These are phyloP conservation scores for Hansenula lynferdii DNA, from an alignment of 1,139 yeast genomes.

Conservation along the genomic window DNA sequence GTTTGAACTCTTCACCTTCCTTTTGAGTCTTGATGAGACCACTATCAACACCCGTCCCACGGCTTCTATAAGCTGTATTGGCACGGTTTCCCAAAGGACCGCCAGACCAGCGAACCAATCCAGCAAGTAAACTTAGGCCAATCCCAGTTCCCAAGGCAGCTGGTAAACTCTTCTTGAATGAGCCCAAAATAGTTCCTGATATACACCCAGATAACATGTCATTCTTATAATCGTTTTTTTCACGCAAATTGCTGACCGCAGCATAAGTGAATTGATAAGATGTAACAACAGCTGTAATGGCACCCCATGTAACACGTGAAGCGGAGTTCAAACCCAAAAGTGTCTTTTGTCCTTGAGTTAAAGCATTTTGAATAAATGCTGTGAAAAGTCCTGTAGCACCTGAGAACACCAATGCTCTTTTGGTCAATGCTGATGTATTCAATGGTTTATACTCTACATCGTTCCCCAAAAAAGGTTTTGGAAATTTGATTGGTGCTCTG, in stretches of 20 bases:
- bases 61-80: slow-evolving; percentile 29
- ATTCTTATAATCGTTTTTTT: slow-evolving; percentile 39
- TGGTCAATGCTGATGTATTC: slow-evolving; percentile 38
- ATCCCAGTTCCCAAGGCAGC: slow-evolving; percentile 40
- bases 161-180: slow-evolving; percentile 32
- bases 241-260: slow-evolving; percentile 37
- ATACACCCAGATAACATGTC: slow-evolving; percentile 46
- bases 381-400: slow-evolving; percentile 33
- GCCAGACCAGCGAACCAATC: slow-evolving; percentile 42
- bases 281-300: slow-evolving; percentile 27
- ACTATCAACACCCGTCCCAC: slow-evolving; percentile 24
- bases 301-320: too few relatives aligned
- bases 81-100: slow-evolving; percentile 29
- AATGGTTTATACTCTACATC: slow-evolving; percentile 30
- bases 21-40: slow-evolving; percentile 10
- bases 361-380: slow-evolving; percentile 34
- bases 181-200: slow-evolving; percentile 42
- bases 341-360: slow-evolving; percentile 21
- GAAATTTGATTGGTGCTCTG: slow-evolving; percentile 10
- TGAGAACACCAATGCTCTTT: slow-evolving; percentile 35
- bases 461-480: slow-evolving; percentile 12
- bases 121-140: slow-evolving; percentile 31
- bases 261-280: slow-evolving; percentile 34
- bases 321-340: slow-evolving; percentile 20
- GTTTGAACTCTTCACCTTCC: slow-evolving; percentile 31